A percentile compares a stretch with the other conserved stretches of the same genome.
Evolutionary conservation across 2,329 filamentous ascomycete species (phyloP).

Genomic region (Byssoonygena ceratinophila): DNA sequence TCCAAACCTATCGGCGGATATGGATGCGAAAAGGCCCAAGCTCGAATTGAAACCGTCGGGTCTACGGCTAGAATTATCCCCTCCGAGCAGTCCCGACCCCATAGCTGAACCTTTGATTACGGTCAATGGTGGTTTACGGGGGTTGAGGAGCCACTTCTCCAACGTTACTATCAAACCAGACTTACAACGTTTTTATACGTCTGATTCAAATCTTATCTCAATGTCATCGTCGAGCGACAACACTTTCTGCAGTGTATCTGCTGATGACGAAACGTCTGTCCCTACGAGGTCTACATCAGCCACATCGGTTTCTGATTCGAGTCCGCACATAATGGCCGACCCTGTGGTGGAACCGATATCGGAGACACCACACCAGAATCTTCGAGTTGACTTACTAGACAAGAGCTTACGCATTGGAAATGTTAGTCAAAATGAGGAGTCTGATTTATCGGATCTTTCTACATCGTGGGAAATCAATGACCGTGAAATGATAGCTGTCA

Average conservation of each 20-base stretch:
- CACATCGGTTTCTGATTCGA: conserved; percentile 29
- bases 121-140: neutral
- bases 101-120: conserved; percentile 11
- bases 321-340: neutral
- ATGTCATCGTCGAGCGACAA: conserved; percentile 3
- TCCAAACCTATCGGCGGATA: neutral
- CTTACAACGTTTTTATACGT: conserved; percentile 24
- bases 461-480: conserved; percentile 25
- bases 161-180: neutral
- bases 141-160: neutral
- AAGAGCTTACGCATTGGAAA: neutral
- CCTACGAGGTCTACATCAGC: conserved; percentile 29
- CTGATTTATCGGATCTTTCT: conserved; percentile 23
- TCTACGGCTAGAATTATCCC: conserved; percentile 29
- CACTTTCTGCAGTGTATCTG: conserved; percentile 4
- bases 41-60: conserved; percentile 16
- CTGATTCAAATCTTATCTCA: conserved; percentile 9
- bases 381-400: neutral
- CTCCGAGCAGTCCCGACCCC: conserved; percentile 18
- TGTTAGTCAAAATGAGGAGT: conserved; percentile 14
- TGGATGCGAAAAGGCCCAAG: conserved; percentile 7
- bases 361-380: neutral
- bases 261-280: conserved; percentile 25
- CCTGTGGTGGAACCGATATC: neutral
- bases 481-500: conserved; percentile 17